phyloP scores from a whole-genome alignment of 345 rosid species.

The Aquilaria yunnanensis region DNA sequence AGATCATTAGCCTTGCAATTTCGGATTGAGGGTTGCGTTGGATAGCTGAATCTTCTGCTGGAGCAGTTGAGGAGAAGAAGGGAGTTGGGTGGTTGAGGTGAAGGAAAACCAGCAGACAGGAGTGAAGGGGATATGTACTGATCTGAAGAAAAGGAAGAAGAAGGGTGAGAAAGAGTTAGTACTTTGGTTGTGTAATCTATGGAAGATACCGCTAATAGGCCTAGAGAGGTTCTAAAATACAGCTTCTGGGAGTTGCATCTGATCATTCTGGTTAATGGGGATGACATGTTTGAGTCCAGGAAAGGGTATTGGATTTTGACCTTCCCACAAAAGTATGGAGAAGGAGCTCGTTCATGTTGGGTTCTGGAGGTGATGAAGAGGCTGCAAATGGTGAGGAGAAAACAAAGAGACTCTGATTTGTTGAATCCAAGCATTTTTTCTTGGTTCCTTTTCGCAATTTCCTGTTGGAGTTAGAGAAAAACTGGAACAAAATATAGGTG shows the following conservation, averaged over 20 bases:
- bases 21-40: slow-evolving; percentile 1
- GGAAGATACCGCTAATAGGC: slow-evolving; percentile 37
- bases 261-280: slow-evolving; percentile 22
- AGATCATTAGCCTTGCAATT: slow-evolving; percentile 7
- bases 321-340: slow-evolving; percentile 27
- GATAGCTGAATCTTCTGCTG: background rate
- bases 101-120: slow-evolving; percentile 35
- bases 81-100: slow-evolving; percentile 27
- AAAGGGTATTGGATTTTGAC: slow-evolving; percentile 19
- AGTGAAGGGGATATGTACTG: slow-evolving; percentile 27
- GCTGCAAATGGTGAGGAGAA: slow-evolving; percentile 15
- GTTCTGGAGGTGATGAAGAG: slow-evolving; percentile 15
- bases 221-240: slow-evolving; percentile 44
- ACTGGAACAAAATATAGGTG: no score
- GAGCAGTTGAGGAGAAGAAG: slow-evolving; percentile 44
- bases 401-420: slow-evolving; percentile 16
- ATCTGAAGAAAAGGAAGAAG: slow-evolving; percentile 23
- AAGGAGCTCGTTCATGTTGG: slow-evolving; percentile 2
- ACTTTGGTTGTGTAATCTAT: slow-evolving; percentile 39
- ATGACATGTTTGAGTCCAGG: slow-evolving; percentile 17
- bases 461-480: background rate
- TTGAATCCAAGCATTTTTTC: slow-evolving; percentile 21
- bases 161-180: slow-evolving; percentile 27
- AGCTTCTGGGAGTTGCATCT: slow-evolving; percentile 42
- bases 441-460: background rate